Evolutionary conservation across 2,329 filamentous ascomycete species (phyloP), one percentile per base, ranked within the genome.

Genomic region (Microdochium bolleyi): DNA sequence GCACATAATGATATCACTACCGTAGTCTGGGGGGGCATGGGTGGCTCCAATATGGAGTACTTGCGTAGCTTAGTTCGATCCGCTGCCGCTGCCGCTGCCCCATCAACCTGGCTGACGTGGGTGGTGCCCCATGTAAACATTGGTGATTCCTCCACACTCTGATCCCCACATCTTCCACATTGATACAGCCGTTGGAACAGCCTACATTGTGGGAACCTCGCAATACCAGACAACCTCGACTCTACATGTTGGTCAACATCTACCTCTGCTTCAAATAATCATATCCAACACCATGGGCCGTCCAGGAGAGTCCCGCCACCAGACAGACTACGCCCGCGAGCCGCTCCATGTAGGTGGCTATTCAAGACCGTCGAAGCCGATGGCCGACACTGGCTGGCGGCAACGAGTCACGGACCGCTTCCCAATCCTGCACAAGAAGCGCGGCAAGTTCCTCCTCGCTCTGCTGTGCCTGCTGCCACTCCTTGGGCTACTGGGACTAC

Each of bases 381-480:
- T 54, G 2, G 49, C 53, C 48, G 50, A 53, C 11, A 52, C 57
- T 2, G 53, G 59, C n/a, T 60, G 54, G 57, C 51, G 55, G 46
- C 32, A 24, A 51, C 55, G 57, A 7, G 52, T 62, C 2, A 58
- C 61, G 52, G 54, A 60, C 22, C 60, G 63, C 34, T 62, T 60
- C 32, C 64, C 62, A 11, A 53, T 65, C 21, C 55, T 66, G 13
- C 54, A 56, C 46, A 65, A 56, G 54, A 67, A 64, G 51, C 56
- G 62, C 14, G 61, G 56, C 16, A 56, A 52, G 22, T 58, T 55
- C 48, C 60, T 64, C n/a, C 27, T 63, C 19, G 52, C 57, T 19
- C 54, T 59, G 55, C 57, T 66, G 46, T 50, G 65, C 55, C 63
- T 67, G 54, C 64, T 65, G 14, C 63, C 63, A 7, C 55, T 67